phyloP scores from a whole-genome alignment of 1,284 basidiomycete species.

The Naganishia liquefaciens region DNA sequence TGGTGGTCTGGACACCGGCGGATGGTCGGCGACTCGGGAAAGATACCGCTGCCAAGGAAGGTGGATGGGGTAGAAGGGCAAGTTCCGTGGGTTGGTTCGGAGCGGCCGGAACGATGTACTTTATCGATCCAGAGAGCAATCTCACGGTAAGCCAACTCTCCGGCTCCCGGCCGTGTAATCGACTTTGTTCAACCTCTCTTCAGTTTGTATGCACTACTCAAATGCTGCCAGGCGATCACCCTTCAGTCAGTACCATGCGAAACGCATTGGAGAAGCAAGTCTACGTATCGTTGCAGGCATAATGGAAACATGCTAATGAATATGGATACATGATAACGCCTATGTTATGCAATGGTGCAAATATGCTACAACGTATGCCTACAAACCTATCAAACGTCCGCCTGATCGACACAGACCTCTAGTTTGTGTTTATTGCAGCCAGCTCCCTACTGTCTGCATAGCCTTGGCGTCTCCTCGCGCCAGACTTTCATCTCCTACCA shows the following conservation, averaged over 20 bases:
- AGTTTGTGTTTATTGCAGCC: conserved; percentile 55
- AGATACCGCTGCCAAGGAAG: conserved; percentile 4
- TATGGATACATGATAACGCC: conserved; percentile 24
- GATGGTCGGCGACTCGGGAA: conserved; percentile 31
- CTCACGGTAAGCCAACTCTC: conserved; percentile 39
- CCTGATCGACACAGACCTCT: not conserved
- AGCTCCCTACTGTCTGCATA: conserved; percentile 80
- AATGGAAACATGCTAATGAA: conserved; percentile 9
- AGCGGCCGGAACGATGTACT: conserved; percentile 43
- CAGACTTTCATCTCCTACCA: conserved; percentile 68
- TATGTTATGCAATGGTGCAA: not conserved
- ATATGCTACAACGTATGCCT: conserved; percentile 23
- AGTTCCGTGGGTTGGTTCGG: conserved; percentile 44
- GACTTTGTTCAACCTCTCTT: not conserved
- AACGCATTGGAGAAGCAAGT: conserved; percentile 37
- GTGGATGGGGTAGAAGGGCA: conserved; percentile 36
- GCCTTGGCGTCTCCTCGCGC: conserved; percentile 71
- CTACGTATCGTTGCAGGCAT: conserved; percentile 30
- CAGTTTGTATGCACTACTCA: conserved; percentile 39
- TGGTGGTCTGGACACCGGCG: conserved; percentile 37
- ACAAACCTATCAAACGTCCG: not conserved
- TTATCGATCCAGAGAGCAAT: conserved; percentile 39
- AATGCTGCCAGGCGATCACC: conserved; percentile 34
- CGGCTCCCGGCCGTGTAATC: not conserved
- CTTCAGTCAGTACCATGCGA: conserved; percentile 31